Conservation (phyloP, 371 early-diverging fungal species). For the Fennellomyces sp. region DNA sequence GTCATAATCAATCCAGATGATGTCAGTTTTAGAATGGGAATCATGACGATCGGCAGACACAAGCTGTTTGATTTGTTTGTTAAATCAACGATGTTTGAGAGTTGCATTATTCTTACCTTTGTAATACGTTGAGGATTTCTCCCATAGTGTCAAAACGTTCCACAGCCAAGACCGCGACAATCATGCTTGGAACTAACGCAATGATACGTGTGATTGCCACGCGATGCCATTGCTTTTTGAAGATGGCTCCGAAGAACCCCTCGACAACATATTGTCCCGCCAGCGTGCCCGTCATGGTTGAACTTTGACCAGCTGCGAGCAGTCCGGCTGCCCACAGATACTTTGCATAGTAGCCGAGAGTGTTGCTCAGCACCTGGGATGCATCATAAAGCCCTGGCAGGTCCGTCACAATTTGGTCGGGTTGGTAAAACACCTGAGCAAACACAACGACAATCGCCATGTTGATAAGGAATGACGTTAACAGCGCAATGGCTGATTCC, state of each 20-base stretch:
- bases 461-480: slow-evolving; percentile 71
- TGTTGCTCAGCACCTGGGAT: slow-evolving; percentile 54
- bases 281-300: slow-evolving; percentile 78
- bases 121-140: slow-evolving; percentile 72
- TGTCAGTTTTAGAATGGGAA: slow-evolving; percentile 70
- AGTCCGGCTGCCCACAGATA: slow-evolving; percentile 72
- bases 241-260: slow-evolving; percentile 64
- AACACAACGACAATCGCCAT: slow-evolving; percentile 73
- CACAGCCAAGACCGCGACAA: slow-evolving; percentile 65
- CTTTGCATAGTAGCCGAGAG: slow-evolving; percentile 61
- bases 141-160: slow-evolving; percentile 69
- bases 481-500: slow-evolving; percentile 66
- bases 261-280: slow-evolving; percentile 78
- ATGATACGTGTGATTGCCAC: slow-evolving; percentile 67
- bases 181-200: slow-evolving; percentile 71
- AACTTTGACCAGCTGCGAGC: slow-evolving; percentile 75
- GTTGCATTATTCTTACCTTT: slow-evolving; percentile 38
- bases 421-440: slow-evolving; percentile 61
- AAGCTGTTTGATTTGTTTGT: slow-evolving; percentile 33
- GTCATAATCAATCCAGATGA: slow-evolving; percentile 44
- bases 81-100: background rate
- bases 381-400: slow-evolving; percentile 63
- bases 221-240: slow-evolving; percentile 73
- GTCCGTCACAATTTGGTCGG: slow-evolving; percentile 29
- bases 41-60: slow-evolving; percentile 71